Conservation (phyloP, 169 alveolate species). For the Plasmodium coatneyi region DNA sequence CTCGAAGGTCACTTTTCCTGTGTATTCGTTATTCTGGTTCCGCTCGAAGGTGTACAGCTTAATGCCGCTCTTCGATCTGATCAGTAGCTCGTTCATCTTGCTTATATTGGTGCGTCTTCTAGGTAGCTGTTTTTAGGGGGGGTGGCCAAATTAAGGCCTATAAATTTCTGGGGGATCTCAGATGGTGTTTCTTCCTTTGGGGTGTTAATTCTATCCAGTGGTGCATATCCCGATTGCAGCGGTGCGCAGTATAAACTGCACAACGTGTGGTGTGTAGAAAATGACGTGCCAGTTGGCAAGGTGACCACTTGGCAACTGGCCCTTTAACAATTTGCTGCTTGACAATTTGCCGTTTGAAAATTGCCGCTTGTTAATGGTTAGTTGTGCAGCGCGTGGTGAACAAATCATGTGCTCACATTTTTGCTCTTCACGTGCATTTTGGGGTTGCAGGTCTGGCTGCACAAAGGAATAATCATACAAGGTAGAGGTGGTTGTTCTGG, state of each 20-base stretch:
- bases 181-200: background rate
- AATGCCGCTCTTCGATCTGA: slow-evolving; percentile 56
- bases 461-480: background rate
- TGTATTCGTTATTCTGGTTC: slow-evolving; percentile 4
- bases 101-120: background rate
- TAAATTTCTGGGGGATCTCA: background rate
- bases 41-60: slow-evolving; percentile 36
- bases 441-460: background rate
- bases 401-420: background rate
- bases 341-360: background rate
- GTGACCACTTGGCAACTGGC: background rate
- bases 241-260: background rate
- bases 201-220: background rate
- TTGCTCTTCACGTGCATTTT: background rate
- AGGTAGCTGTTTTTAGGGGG: too few species aligned
- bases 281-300: background rate
- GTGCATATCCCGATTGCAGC: background rate
- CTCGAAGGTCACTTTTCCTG: slow-evolving; percentile 24
- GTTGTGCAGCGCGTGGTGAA: background rate
- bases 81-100: slow-evolving; percentile 64
- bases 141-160: background rate
- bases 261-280: background rate
- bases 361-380: background rate
- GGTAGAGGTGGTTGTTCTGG: background rate
- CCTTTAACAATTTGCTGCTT: too few species aligned